Base-by-base conservation (phyloP, 805 yeast genomes). In the Wickerhamomyces rabaulensis region DNA sequence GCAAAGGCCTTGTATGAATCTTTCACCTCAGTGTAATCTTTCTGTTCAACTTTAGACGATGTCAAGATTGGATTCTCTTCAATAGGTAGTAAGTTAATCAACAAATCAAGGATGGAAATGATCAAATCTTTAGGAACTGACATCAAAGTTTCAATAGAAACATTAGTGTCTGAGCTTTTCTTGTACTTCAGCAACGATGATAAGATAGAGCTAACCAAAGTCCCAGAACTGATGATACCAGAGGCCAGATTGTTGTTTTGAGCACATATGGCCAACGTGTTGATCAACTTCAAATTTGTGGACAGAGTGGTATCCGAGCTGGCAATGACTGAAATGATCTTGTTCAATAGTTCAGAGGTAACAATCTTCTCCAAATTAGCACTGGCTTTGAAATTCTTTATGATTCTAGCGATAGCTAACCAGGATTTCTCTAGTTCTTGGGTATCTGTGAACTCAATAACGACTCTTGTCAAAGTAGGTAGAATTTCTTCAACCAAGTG, bases 61-160 rank as follows among this genome's bases (percentile, higher is more conserved):
- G 61, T 56, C 39, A 56, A 60, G 19, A 54, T 47, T 9, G 73
- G 64, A 39, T 41, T 52, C 39, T 25, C 50, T 56, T 45, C 69
- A 10, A 63, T 61, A 0, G 96, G 95, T 17, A 88, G 62, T 2
- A 87, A 52, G 27, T 76, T 69, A 2, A 79, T 75, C 6, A 85
- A 65, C 42, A 88, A 67, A 37, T 75, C 73, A 17, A 87, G 64
- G 17, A 83, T 69, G 13, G 78, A 69, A 2, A 76, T 53, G 17
- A 85, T 62, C 25, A 86, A 60, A n/a, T 81, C 84, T 53, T 81
- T 84, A 0, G 92, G 90, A 2, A 82, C 77, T 45, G 82, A 78
- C 80, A 87, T 83, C 36, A 89, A 63, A 0, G 87, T 78, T 56
- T 87, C 95, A 40, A 84, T 77, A 6, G 88, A 69, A 1, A 79